Evolutionary conservation across 1,284 basidiomycete genomes (phyloP), one percentile per base, ranked within the genome.

Genomic region (Dichomitus squalens): DNA sequence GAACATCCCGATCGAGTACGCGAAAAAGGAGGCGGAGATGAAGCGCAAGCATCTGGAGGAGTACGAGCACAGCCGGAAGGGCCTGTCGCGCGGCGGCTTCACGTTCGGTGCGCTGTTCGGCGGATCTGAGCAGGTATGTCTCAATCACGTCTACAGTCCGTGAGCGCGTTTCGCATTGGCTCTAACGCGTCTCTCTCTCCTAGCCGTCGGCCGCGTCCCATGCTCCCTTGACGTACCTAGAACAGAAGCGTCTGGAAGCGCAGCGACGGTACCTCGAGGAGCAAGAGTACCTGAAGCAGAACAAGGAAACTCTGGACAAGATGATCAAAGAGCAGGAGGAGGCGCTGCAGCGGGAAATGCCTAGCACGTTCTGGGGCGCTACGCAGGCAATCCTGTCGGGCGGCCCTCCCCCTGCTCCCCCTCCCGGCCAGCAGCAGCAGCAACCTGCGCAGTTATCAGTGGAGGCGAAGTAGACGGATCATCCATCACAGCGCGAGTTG

Each of bases 1-100:
- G 72, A 85, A 98, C 68, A 92, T 98, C 59, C 87, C 95, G 1
- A 64, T 88, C 7, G 95, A 96, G 75, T 98, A 95, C 67, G 95
- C 88, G 33, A 90, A 91, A 76, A 85, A 88, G 60, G 94, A 97
- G 74, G 87, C 87, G 0, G 89, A 90, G 70, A 83, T 85, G 46
- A 96, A 94, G 73, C 79, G 82, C 34, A 80, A 80, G 55, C 88
- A 94, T 59, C 71, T 95, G 12, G 91, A 89, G 54, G 91, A 96
- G 64, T 97, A 94, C 94, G 80, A 84, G 60, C 80, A 84, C 49
- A 78, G 79, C 64, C 75, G 72, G 46, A 80, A 81, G 65, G 78
- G 79, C 39, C 62, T 76, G 52, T 71, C 73, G 7, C 68, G 75
- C 47, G 75, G 77, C 3, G 74, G 77, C 2, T 77, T 85, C 63